Base-by-base conservation (phyloP, 2,329 filamentous ascomycete species). In the Alternaria sp. region DNA sequence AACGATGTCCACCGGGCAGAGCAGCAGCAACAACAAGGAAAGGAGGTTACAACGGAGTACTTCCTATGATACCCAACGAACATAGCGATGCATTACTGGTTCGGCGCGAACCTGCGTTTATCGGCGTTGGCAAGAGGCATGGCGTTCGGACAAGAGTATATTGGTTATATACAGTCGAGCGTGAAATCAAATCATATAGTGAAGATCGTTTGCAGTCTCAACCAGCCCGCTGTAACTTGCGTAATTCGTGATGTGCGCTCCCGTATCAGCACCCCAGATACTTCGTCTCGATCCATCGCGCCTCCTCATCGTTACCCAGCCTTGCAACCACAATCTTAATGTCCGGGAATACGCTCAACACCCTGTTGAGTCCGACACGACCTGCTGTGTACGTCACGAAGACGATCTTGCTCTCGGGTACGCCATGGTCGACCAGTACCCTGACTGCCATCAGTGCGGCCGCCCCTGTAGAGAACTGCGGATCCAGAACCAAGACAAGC, bases 371-470 rank as follows among this genome's bases (percentile, higher is more conserved):
- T 0, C 94, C 95, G 69, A 92, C 88, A 66, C 89, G 89, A 8
- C 94, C 94, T 4, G 94, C 94, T 66, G 93, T 91, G 75, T 96
- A 97, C 4, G 94, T 97, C 39, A 96, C 94, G 76, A 98, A 90
- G 34, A 97, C 92, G 66, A 99, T 97, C 66, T 86, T 89, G 46
- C 92, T 87, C 74, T 95, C 89, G 6, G 87, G 82, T 7, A 98
- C 94, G 11, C 95, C 95, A 74, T 98, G 94, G 77, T 99, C 95
- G 16, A 97, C 88, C 54, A 99, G 82, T n/a, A 98, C 92, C 73
- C 95, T 91, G 42, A 98, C 94, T 1, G 95, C 93, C 95, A 99
- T 99, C 59, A 99, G 82, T 5, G 88, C 88, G 12, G 88, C 87
- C 36, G 94, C 94, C 43, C 95, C 95, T 62, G 90, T 94, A 26